Evolutionary conservation across 2,329 filamentous ascomycete species (phyloP).

Genomic region (Clarireedia hainanense): DNA sequence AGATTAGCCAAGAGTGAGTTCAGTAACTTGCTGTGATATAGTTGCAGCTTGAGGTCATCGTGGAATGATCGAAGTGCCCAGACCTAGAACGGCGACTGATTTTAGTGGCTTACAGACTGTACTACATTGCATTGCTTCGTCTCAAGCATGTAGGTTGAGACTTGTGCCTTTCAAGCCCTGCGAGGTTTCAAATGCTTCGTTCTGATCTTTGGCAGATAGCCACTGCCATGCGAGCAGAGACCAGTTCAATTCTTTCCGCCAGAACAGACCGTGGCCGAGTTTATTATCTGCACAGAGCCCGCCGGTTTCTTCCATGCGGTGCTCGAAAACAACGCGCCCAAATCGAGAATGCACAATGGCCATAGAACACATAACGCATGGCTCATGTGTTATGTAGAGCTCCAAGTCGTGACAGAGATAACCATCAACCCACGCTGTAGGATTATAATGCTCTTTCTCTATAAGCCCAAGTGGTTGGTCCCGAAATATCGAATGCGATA

Average conservation of each 20-base stretch:
- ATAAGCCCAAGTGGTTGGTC: slow-evolving; percentile 61
- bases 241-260: slow-evolving; percentile 77
- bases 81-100: too few species aligned
- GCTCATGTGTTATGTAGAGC: slow-evolving; percentile 91
- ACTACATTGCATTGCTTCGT: neutral
- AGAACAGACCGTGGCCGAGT: slow-evolving; percentile 59
- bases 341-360: slow-evolving; percentile 91
- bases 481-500: slow-evolving; percentile 47
- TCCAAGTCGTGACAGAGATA: slow-evolving; percentile 93
- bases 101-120: too few species aligned
- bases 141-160: neutral
- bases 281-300: slow-evolving; percentile 72
- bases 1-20: too few species aligned
- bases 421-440: slow-evolving; percentile 61
- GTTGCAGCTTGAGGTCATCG: too few species aligned
- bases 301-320: slow-evolving; percentile 72
- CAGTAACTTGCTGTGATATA: too few species aligned
- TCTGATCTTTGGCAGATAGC: neutral
- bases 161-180: neutral
- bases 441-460: slow-evolving; percentile 49
- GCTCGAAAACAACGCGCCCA: slow-evolving; percentile 72
- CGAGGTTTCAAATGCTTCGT: neutral
- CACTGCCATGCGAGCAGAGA: slow-evolving; percentile 70
- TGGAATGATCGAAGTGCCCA: too few species aligned
- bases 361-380: slow-evolving; percentile 96